A percentile compares a stretch with the other conserved stretches of the same genome.
Conservation (phyloP, 768 basidiomycete genomes). For the Mycena rosella region DNA sequence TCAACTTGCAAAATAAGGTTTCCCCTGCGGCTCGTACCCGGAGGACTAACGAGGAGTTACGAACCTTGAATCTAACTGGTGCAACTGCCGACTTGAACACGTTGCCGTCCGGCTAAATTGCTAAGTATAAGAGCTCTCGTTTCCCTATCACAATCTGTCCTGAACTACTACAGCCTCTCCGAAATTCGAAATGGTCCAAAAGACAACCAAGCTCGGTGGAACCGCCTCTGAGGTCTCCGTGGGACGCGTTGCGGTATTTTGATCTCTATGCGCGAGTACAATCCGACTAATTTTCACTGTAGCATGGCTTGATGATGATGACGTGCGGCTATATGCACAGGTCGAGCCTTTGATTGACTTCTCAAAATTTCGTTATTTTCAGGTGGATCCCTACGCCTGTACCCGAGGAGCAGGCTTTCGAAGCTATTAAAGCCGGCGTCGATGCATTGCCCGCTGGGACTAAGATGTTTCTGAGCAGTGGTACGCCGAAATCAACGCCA, state of each 20-base stretch:
- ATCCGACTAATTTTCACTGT: background rate
- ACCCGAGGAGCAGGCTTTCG: constrained; percentile 71
- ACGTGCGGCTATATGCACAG: constrained; percentile 52
- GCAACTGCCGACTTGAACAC: too few relatives aligned
- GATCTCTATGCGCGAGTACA: too few relatives aligned
- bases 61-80: too few relatives aligned
- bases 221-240: constrained; percentile 52
- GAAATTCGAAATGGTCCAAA: constrained; percentile 12
- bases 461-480: constrained; percentile 66
- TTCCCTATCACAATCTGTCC: too few relatives aligned
- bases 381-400: constrained; percentile 60
- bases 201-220: constrained; percentile 53
- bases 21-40: too few relatives aligned
- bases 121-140: too few relatives aligned
- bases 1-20: too few relatives aligned
- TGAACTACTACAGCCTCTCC: background rate
- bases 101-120: too few relatives aligned
- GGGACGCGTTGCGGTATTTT: constrained; percentile 52
- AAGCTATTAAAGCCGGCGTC: constrained; percentile 67
- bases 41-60: too few relatives aligned
- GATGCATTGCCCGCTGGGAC: constrained; percentile 55
- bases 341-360: background rate
- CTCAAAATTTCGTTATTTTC: background rate
- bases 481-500: constrained; percentile 40
- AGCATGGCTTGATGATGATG: constrained; percentile 70